Conservation (phyloP, 306 rosid genomes). For the Lupinus albus region DNA sequence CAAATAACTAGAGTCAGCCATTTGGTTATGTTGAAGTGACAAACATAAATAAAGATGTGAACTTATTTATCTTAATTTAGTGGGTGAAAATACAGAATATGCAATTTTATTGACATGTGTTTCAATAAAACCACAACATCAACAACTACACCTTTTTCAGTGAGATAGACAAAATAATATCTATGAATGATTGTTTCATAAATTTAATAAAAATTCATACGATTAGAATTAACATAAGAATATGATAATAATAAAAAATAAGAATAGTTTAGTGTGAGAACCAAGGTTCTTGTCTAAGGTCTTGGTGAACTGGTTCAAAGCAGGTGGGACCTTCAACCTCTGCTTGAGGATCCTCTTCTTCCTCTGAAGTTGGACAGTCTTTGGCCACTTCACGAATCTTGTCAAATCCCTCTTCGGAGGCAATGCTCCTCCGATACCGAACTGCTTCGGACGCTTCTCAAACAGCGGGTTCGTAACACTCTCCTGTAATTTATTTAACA, state of each 20-base stretch:
- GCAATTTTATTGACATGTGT: background rate
- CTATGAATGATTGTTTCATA: background rate
- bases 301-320: conserved; percentile 78
- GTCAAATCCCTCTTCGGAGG: conserved; percentile 73
- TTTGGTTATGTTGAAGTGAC: background rate
- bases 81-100: background rate
- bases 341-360: conserved; percentile 71
- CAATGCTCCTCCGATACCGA: conserved; percentile 80
- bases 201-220: background rate
- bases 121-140: no score
- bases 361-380: conserved; percentile 60
- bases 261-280: background rate
- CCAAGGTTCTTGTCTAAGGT: conserved; percentile 79
- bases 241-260: background rate
- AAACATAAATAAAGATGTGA: background rate
- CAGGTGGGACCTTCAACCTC: conserved; percentile 76
- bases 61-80: background rate
- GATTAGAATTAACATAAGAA: no score
- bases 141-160: no score
- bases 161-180: no score
- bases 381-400: conserved; percentile 74
- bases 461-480: conserved; percentile 67
- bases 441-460: conserved; percentile 72
- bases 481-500: conserved; percentile 41
- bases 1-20: no score